These are phyloP conservation scores for Ophiocordyceps sinensis DNA, from an alignment of 2,329 filamentous ascomycete genomes.

Conservation along the genomic window DNA sequence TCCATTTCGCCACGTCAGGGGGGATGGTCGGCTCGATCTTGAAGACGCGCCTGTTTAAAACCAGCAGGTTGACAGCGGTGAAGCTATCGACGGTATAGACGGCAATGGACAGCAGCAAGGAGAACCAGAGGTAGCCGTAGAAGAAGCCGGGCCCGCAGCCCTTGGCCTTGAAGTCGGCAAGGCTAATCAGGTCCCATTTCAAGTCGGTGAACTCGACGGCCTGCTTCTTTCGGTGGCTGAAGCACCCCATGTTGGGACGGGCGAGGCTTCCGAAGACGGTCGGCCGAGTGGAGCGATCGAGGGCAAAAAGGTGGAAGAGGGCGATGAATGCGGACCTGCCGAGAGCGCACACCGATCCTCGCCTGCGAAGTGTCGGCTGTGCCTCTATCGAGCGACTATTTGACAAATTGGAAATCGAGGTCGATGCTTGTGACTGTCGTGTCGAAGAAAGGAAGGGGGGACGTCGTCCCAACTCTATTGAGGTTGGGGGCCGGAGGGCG, in stretches of 20 bases:
- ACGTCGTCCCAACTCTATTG: no score
- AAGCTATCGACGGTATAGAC: conserved; percentile 88
- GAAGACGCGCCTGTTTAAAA: conserved; percentile 79
- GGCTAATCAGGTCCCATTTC: conserved; percentile 81
- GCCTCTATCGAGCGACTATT: conserved; percentile 5
- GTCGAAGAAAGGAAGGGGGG: no score
- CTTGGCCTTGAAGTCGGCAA: conserved; percentile 67
- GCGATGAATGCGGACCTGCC: conserved; percentile 20
- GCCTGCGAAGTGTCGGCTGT: conserved; percentile 34
- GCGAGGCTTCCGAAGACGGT: neutral
- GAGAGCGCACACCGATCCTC: conserved; percentile 31
- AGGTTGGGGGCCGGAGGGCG: no score
- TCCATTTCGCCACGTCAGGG: conserved; percentile 76
- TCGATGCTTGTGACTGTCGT: neutral
- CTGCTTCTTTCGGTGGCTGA: conserved; percentile 44
- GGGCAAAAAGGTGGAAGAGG: conserved; percentile 1
- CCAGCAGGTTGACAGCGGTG: conserved; percentile 80
- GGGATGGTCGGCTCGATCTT: conserved; percentile 66
- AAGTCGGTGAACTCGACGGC: conserved; percentile 64
- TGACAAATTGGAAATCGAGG: neutral
- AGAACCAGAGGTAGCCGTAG: conserved; percentile 74
- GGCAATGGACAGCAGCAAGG: conserved; percentile 61
- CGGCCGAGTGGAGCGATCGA: conserved; percentile 4
- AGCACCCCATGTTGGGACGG: conserved; percentile 45
- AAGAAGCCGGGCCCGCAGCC: conserved; percentile 67